phyloP scores from a whole-genome alignment of 2,329 filamentous ascomycete species.

The Mariannaea elegans region DNA sequence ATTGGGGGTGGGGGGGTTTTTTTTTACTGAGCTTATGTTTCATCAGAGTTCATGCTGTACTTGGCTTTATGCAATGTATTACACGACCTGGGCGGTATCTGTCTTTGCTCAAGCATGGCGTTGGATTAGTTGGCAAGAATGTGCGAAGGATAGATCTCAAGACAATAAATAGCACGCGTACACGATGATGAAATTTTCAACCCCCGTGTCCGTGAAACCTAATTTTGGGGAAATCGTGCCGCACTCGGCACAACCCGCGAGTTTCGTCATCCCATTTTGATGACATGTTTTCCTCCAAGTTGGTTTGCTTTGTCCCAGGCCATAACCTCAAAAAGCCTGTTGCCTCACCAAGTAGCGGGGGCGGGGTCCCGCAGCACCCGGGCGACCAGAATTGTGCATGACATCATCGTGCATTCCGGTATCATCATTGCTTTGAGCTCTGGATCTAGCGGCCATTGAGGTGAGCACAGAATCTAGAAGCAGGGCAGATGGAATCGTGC shows the following conservation, averaged over 20 bases:
- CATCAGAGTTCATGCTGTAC: background rate
- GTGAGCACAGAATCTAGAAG: slow-evolving; percentile 22
- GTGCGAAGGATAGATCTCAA: background rate
- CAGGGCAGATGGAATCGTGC: slow-evolving; percentile 36
- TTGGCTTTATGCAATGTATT: background rate
- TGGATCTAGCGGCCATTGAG: slow-evolving; percentile 1
- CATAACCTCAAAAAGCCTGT: background rate
- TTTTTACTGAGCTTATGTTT: background rate
- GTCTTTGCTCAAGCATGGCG: slow-evolving; percentile 5
- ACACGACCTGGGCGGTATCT: background rate
- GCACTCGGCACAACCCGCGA: slow-evolving; percentile 2
- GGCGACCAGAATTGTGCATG: slow-evolving; percentile 35
- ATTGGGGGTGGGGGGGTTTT: background rate
- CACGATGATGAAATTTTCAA: too few relatives aligned
- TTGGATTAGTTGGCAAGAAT: slow-evolving; percentile 1
- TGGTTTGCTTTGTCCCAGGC: background rate
- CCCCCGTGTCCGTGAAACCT: too few relatives aligned
- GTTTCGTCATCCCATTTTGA: slow-evolving; percentile 19
- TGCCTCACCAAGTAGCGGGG: slow-evolving; percentile 25
- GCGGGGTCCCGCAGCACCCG: slow-evolving; percentile 27
- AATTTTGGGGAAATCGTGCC: background rate
- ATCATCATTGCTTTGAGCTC: slow-evolving; percentile 27
- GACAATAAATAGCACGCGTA: too few relatives aligned
- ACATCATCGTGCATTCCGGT: slow-evolving; percentile 48
- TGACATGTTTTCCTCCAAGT: slow-evolving; percentile 3